Base-by-base conservation (phyloP, 2,329 filamentous ascomycete species). In the Penicillium sp. region DNA sequence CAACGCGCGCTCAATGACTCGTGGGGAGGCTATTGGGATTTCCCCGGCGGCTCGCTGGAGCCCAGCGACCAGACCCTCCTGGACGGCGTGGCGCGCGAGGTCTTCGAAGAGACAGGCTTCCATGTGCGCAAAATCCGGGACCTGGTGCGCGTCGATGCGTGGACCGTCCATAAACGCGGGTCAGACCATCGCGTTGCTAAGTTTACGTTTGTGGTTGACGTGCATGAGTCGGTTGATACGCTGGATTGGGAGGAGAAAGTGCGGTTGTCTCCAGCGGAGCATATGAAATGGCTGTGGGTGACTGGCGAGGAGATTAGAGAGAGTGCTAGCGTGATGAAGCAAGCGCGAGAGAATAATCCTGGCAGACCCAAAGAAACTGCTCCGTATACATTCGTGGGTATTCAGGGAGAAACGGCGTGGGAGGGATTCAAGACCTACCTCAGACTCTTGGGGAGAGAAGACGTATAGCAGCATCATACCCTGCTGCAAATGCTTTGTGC, bases 101-200 rank as follows among this genome's bases (percentile, higher is more conserved):
- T 81, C 11, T 72, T 74, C 43, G 81, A 83, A 63, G 81, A 83
- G 62, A 77, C 77, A 0, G 80, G 80, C 0, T 65, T 83, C 21
- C 68, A 68, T 45, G 75, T 79, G 2, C 74, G 66, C 21, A 65
- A 65, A 11, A 68, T 82, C 35, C 64, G 75, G 2, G 71, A 75
- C 24, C 67, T 77, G 52, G 74, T 79, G 7, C 66, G 65, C 5
- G 62, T 68, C 5, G 65, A 69, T 47, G 59, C 64, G 16, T 72
- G 74, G 64, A 24, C 26, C 46, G 30, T 46, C 5, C 6, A 48
- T 7, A 18, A 40, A 16, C 20, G 20, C 9, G n/a, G 16, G 28
- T 43, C 5, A 14, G n/a, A 23, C 52, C 60, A 16, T 64, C 68
- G 18, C 16, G 20, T 30, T 26, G 67, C 62, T 7, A 75, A 74